A percentile compares a stretch with the other conserved stretches of the same genome.
Evolutionary conservation across 2,329 filamentous ascomycete genomes (phyloP).

Genomic region (Aspergillus neoniger): DNA sequence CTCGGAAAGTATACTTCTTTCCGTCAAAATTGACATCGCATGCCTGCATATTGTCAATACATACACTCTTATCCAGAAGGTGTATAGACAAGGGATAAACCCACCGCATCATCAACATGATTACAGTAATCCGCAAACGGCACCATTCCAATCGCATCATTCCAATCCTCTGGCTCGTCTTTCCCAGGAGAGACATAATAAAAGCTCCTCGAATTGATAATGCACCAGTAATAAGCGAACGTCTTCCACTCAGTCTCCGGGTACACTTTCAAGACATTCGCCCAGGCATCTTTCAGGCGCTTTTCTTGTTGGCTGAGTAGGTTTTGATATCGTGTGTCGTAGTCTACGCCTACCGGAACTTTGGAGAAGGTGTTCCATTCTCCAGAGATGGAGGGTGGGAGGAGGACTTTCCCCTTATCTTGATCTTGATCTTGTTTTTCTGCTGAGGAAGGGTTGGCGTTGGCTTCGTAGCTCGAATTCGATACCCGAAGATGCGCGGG

Average conservation of each 20-base stretch:
- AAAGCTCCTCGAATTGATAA: slow-evolving; percentile 61
- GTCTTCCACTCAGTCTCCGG: slow-evolving; percentile 41
- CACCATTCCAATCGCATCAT: slow-evolving; percentile 44
- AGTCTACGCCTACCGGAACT: slow-evolving; percentile 24
- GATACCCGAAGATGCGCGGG: slow-evolving; percentile 42
- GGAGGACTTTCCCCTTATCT: slow-evolving; percentile 5
- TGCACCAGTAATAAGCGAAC: slow-evolving; percentile 58
- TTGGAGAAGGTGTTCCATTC: slow-evolving; percentile 34
- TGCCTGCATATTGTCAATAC: slow-evolving; percentile 12
- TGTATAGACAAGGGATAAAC: slow-evolving; percentile 7
- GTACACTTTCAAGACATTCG: slow-evolving; percentile 41
- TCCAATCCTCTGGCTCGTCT: slow-evolving; percentile 34
- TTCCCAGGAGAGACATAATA: slow-evolving; percentile 52
- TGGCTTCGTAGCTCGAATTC: slow-evolving; percentile 29
- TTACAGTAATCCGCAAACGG: slow-evolving; percentile 48
- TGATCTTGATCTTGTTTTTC: not conserved
- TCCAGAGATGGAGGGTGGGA: slow-evolving; percentile 42
- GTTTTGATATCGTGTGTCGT: slow-evolving; percentile 37
- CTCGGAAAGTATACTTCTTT: slow-evolving; percentile 29
- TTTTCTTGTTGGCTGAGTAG: slow-evolving; percentile 53
- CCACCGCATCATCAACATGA: slow-evolving; percentile 39
- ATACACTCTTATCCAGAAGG: not conserved
- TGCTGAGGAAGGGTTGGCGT: slow-evolving; percentile 15
- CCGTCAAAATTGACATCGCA: slow-evolving; percentile 33
- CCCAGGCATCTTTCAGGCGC: slow-evolving; percentile 57